Conservation (phyloP, 2,329 filamentous ascomycete species). For the Alternaria triticina region DNA sequence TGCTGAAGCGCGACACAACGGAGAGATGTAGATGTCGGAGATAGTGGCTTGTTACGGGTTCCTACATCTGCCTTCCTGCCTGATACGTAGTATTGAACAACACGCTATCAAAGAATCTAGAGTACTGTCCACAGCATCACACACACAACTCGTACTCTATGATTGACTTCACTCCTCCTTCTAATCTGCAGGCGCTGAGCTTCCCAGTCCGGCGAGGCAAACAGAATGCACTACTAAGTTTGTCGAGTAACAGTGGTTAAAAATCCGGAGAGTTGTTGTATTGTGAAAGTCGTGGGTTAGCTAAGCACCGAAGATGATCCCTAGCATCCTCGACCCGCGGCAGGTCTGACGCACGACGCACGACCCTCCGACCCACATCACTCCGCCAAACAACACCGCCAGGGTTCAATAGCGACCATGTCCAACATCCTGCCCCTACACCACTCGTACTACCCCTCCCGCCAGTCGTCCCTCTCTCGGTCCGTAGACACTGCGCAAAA, state of each 20-base stretch:
- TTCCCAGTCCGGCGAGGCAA: too few species aligned
- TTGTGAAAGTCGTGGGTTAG: neutral
- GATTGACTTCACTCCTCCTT: too few species aligned
- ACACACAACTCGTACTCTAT: too few species aligned
- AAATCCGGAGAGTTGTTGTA: neutral
- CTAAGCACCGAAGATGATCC: neutral
- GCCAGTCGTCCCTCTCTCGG: constrained; percentile 13
- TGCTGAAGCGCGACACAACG: neutral
- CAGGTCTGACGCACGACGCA: constrained; percentile 19
- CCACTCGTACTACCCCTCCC: constrained; percentile 15
- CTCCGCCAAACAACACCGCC: constrained; percentile 20
- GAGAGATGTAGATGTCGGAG: neutral
- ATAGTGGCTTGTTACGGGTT: too few species aligned
- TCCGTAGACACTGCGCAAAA: constrained; percentile 3
- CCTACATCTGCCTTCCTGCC: neutral
- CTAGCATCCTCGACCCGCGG: constrained; percentile 10
- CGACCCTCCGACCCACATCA: constrained; percentile 29
- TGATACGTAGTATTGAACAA: neutral
- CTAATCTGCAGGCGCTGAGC: too few species aligned
- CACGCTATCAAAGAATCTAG: too few species aligned
- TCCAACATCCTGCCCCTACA: constrained; percentile 30
- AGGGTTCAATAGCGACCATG: constrained; percentile 22
- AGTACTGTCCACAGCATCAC: too few species aligned
- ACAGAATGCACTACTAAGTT: too few species aligned
- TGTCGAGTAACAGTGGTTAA: neutral